phyloP scores from a whole-genome alignment of 257 asterid genomes.

The Nicotiana tabacum region DNA sequence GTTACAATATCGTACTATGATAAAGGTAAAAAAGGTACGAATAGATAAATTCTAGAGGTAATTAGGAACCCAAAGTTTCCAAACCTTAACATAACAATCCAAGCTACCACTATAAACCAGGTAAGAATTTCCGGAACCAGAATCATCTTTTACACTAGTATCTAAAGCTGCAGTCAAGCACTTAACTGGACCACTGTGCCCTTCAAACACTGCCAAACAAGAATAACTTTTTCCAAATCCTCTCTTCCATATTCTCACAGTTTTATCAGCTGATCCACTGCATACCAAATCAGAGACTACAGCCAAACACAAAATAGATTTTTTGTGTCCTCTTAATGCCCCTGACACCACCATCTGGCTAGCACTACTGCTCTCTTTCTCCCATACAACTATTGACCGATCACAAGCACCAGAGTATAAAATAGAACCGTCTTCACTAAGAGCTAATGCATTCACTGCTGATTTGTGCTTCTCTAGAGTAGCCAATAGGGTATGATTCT shows the following conservation, averaged over 20 bases:
- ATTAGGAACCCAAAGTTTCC: conserved; percentile 43
- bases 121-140: conserved; percentile 24
- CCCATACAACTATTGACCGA: conserved; percentile 46
- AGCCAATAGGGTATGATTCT: conserved; percentile 29
- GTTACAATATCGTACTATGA: neutral
- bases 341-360: conserved; percentile 37
- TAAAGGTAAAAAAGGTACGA: neutral
- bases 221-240: conserved; percentile 35
- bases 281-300: conserved; percentile 40
- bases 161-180: conserved; percentile 39
- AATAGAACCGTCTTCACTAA: conserved; percentile 38
- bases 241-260: conserved; percentile 63
- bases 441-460: conserved; percentile 58
- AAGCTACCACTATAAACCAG: conserved; percentile 62
- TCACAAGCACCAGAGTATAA: conserved; percentile 65
- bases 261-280: conserved; percentile 74
- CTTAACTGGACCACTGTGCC: conserved; percentile 64
- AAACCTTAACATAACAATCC: conserved; percentile 62
- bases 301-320: conserved; percentile 53
- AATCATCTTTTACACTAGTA: neutral
- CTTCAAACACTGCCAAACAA: conserved; percentile 58
- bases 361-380: conserved; percentile 9
- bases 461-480: conserved; percentile 49
- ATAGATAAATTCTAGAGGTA: neutral
- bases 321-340: conserved; percentile 50